Base-by-base conservation (phyloP, 768 basidiomycete genomes). In the Trametopsis cervina region DNA sequence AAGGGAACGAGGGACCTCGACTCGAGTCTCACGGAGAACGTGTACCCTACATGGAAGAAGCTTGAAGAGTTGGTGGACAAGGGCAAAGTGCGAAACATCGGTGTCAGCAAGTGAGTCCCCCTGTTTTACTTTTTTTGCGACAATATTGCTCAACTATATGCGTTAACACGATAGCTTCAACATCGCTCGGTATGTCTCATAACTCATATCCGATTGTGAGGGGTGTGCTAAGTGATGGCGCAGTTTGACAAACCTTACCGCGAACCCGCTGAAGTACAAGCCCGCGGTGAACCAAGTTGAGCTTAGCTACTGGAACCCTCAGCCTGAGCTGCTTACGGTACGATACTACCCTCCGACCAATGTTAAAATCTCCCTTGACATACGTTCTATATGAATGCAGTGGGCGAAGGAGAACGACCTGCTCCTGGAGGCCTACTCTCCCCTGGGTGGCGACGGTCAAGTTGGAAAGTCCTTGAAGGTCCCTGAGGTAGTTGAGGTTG, bases 271-370 rank as follows among this genome's bases (percentile, higher is more conserved):
- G 57, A 84, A 76, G 60, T 70, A 79, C 54, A 67, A 69, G 49
- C 80, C 83, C 0, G 82, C 75, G n/a, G 71, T 85, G 50, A 87
- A 90, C 61, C 88, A 89, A 61, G 79, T 89, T 25, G 88, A 89
- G 58, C 73, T 90, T 40, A 89, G 69, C 63, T 87, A 77, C 65
- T 85, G 78, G 74, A 76, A 81, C 59, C 85, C 87, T 18, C 87
- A 90, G 58, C 80, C 81, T 0, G 85, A 87, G 49, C 69, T 90
- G n/a, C 58, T 90, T 38, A 64, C 81, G 67, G 82, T 80, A 18
- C 4, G 62, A 51, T n/a, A 43, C 15, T 23, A 17, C 2, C 24
- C n/a, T n/a, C n/a, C n/a, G n/a, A n/a, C n/a, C n/a, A n/a, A n/a
- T n/a, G n/a, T n/a, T n/a, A n/a, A n/a, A n/a, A n/a, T n/a, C n/a